Evolutionary conservation across 495 filamentous ascomycete species (phyloP).

Genomic region (Penicillium silybi): DNA sequence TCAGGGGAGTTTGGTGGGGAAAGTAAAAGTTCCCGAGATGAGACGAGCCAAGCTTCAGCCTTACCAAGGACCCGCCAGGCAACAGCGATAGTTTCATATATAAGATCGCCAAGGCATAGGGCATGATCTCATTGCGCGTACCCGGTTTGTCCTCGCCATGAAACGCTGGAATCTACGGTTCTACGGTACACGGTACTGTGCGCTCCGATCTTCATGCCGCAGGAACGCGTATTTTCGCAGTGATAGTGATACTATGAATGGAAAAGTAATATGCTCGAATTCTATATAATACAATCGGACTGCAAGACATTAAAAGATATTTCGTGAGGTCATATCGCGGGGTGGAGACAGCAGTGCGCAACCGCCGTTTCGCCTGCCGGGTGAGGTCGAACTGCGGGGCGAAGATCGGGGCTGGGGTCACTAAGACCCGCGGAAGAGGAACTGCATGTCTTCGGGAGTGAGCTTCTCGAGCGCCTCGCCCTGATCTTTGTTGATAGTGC

Average conservation of each 20-base stretch:
- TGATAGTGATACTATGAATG: not conserved
- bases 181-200: not conserved
- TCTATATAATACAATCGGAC: not conserved
- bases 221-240: not conserved
- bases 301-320: not conserved
- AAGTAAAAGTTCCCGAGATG: not conserved
- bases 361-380: not conserved
- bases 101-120: not conserved
- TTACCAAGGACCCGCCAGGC: slow-evolving; percentile 1
- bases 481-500: slow-evolving; percentile 89
- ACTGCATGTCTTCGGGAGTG: slow-evolving; percentile 87
- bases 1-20: not conserved
- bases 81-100: not conserved
- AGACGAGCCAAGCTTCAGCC: slow-evolving; percentile 7
- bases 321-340: slow-evolving; percentile 12
- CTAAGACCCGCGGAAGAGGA: slow-evolving; percentile 75
- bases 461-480: slow-evolving; percentile 78
- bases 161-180: not conserved
- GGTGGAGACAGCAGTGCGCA: not conserved
- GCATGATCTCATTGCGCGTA: not conserved
- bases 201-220: not conserved
- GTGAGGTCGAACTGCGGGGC: slow-evolving; percentile 5
- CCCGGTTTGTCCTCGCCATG: not conserved
- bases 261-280: not conserved
- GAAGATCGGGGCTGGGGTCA: slow-evolving; percentile 1